Evolutionary conservation across 2,329 filamentous ascomycete species (phyloP), one percentile per base, ranked within the genome.

Genomic region (Aspergillus brunneoviolaceus): DNA sequence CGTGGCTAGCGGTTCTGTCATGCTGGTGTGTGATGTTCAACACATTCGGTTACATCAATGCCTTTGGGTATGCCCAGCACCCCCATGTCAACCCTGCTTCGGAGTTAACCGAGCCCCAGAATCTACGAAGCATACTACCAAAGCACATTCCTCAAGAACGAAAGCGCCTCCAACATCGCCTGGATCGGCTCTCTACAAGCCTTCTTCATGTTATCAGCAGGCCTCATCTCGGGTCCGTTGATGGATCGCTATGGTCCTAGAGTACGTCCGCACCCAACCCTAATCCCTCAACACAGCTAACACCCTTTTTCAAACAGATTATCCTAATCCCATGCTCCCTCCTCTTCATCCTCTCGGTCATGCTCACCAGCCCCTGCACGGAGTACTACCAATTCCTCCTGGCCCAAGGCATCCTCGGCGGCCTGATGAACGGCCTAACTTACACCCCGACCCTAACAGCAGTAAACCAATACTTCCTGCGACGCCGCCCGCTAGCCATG

Each of bases 281-380:
- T 19, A 16, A 19, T 19, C 14, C 49, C 49, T 19, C 16, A 21
- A 21, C 21, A 12, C 9, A 50, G 4, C 14, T 42, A 5, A 42
- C 39, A 6, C 14, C 23, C 12, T n/a, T 4, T 29, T 2, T n/a
- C 12, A 23, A 23, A 14, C 49, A 65, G 61, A 48, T 60, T 12
- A 61, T 67, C 27, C 23, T 63, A 4, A 53, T 60, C 35, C 60
- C 63, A n/a, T 58, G 54, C 29, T 60, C 62, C 3, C 16, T 61
- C 2, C 25, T 61, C 1, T 61, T 61, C 21, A 81, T 88, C 19
- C 82, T 88, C 56, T 84, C 84, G 2, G 69, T 88, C 10, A 88
- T 89, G 84, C 86, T 88, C 84, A 79, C 83, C 0, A 83, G 79
- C 7, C 71, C 89, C 59, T 86, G 78, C 56, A 82, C 75, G 0